These are phyloP conservation scores for Cercospora beticola DNA, from an alignment of 2,329 filamentous ascomycete genomes.

Conservation along the genomic window DNA sequence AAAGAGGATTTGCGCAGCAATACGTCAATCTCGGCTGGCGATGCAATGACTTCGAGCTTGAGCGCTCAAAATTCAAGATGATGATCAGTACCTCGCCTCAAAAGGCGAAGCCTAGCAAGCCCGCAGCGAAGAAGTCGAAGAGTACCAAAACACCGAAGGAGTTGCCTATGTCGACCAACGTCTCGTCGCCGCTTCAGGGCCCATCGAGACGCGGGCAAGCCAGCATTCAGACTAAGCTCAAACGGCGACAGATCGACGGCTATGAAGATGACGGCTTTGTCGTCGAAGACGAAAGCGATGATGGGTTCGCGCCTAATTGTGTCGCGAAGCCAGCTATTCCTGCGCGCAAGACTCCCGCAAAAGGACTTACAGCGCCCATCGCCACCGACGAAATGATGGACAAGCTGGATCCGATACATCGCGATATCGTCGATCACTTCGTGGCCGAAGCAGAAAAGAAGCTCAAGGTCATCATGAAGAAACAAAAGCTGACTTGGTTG, in stretches of 20 bases:
- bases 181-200: constrained; percentile 62
- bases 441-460: constrained; percentile 60
- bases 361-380: constrained; percentile 58
- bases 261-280: constrained; percentile 41
- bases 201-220: constrained; percentile 42
- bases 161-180: constrained; percentile 63
- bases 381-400: constrained; percentile 56
- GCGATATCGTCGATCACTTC: constrained; percentile 64
- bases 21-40: constrained; percentile 61
- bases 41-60: constrained; percentile 48
- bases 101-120: constrained; percentile 36
- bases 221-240: constrained; percentile 28
- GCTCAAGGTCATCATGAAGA: constrained; percentile 62
- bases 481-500: constrained; percentile 56
- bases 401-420: constrained; percentile 59
- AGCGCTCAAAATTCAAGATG: constrained; percentile 50
- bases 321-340: constrained; percentile 40
- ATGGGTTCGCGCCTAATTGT: constrained; percentile 47
- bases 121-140: constrained; percentile 36
- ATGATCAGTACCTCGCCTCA: constrained; percentile 47
- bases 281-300: constrained; percentile 36
- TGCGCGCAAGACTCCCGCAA: constrained; percentile 35
- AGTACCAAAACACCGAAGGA: constrained; percentile 42
- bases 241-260: constrained; percentile 34
- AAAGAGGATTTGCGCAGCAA: constrained; percentile 66